These are phyloP conservation scores for Globisporangium emineosum DNA, from an alignment of 352 stramenopile species.

Conservation along the genomic window DNA sequence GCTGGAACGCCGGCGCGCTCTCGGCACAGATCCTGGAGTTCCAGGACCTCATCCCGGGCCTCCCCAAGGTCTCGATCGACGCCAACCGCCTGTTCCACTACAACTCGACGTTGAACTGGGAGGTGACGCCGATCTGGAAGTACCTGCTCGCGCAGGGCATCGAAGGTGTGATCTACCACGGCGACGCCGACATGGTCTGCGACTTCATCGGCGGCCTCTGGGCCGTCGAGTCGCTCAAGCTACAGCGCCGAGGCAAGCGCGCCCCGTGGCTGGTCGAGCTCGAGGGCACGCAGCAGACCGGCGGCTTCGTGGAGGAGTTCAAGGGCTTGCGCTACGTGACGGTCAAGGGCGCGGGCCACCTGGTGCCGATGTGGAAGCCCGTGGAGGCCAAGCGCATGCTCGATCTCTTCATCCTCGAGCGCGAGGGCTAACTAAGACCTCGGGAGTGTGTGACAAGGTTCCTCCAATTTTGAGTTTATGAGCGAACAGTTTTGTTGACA, in stretches of 20 bases:
- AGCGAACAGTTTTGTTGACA: not conserved
- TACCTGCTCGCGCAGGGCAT: conserved; percentile 31
- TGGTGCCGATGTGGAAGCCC: conserved; percentile 85
- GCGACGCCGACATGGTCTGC: conserved; percentile 67
- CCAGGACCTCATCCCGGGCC: conserved; percentile 10
- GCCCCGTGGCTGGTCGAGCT: conserved; percentile 36
- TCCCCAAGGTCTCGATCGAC: conserved; percentile 15
- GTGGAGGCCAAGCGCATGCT: conserved; percentile 68
- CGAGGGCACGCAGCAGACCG: conserved; percentile 58
- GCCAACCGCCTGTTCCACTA: conserved; percentile 21
- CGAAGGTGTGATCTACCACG: conserved; percentile 55
- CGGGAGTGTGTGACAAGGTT: too few species aligned
- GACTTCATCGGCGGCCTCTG: conserved; percentile 67
- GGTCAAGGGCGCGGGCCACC: conserved; percentile 88
- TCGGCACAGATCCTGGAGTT: conserved; percentile 16
- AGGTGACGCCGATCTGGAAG: conserved; percentile 49
- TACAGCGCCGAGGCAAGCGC: conserved; percentile 37
- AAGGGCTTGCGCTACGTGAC: conserved; percentile 86
- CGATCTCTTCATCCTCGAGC: conserved; percentile 61
- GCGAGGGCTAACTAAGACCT: conserved; percentile 15
- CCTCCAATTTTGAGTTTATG: not conserved
- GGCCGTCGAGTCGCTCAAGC: conserved; percentile 62
- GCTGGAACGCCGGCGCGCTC: conserved; percentile 12
- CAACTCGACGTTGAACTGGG: conserved; percentile 13
- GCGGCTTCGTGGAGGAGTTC: conserved; percentile 82